Evolutionary conservation across 345 rosid species (phyloP), one percentile per base, ranked within the genome.

Genomic region (Lenwebbia sp.): DNA sequence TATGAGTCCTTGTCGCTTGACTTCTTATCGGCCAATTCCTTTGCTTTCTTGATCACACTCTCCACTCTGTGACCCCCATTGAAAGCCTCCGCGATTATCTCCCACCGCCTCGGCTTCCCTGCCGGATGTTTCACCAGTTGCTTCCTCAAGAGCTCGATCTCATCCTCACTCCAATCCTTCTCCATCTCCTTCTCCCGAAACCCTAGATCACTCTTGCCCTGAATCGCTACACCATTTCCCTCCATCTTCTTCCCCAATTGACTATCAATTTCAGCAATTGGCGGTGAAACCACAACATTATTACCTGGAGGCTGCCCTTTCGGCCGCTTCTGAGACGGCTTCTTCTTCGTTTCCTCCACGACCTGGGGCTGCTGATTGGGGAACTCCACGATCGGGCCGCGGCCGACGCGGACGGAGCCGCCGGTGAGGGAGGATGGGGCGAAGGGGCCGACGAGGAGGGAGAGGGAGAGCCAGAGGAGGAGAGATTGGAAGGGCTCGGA

Each of bases 41-140:
- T 97, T 0, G 99, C 91, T 54, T 88, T 94, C 94, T 93, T 96
- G n/a, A 96, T 95, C 90, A 97, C 98, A 57, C 90, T 92, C 90
- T 97, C 98, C 83, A 92, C 90, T 33, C 86, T 87, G 85, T 94
- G 94, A 87, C 82, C 92, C 87, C 95, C 99, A 22, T 94, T 91
- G 60, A 96, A 97, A 49, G 95, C 94, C 86, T 90, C 92, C 2
- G 98, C 93, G 9, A 97, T 91, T 40, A 88, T 88, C 89, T 97
- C 99, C 99, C 98, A 97, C 87, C 98, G 87, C 86, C 95, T 93
- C 57, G 95, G 94, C 87, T 94, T 95, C 88, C 99, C 98, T 7
- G 92, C 94, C 2, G 99, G 99, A 90, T 97, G 91, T 89, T 95
- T 97, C 82, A 41, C 88, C 91, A 95, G 86, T 62, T 94, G 99